Conservation (phyloP, 257 asterid species). For the Ocimum tenuiflorum region DNA sequence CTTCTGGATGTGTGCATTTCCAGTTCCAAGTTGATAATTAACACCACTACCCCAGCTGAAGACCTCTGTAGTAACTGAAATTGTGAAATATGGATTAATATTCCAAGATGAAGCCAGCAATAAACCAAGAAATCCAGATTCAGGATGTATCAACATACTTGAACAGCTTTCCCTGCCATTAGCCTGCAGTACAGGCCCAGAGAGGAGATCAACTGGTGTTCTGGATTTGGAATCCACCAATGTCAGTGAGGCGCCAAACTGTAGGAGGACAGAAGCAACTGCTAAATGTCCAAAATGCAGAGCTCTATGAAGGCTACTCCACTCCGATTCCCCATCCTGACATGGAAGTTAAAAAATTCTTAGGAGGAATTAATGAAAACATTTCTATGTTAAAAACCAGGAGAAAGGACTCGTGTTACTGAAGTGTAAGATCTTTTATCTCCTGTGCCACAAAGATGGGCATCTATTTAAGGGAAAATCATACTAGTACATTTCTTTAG, state of each 20-base stretch:
- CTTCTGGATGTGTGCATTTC: constrained; percentile 92
- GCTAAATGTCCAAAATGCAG: constrained; percentile 96
- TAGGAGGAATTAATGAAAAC: background rate
- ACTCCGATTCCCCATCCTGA: constrained; percentile 98
- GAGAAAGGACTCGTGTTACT: constrained; percentile 7
- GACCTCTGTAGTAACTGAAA: constrained; percentile 76
- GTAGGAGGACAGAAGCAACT: constrained; percentile 83
- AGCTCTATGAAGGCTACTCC: constrained; percentile 97
- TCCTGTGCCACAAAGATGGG: constrained; percentile 7
- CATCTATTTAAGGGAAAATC: constrained; percentile 6
- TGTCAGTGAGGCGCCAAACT: constrained; percentile 63
- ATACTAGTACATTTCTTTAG: background rate
- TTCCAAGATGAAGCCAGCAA: constrained; percentile 14
- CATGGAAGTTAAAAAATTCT: constrained; percentile 13
- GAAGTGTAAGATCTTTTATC: constrained; percentile 15
- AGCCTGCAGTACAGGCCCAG: constrained; percentile 81
- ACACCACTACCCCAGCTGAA: constrained; percentile 99
- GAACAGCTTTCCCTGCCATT: constrained; percentile 46
- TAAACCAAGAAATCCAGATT: constrained; percentile 14
- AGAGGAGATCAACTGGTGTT: constrained; percentile 78
- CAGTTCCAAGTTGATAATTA: constrained; percentile 97
- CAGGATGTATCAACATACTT: constrained; percentile 31
- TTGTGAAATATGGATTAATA: background rate
- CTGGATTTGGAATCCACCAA: constrained; percentile 80
- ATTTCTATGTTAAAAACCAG: background rate